Evolutionary conservation across 2,329 filamentous ascomycete genomes (phyloP), one percentile per base, ranked within the genome.

Genomic region (Nannizziopsis barbatae): DNA sequence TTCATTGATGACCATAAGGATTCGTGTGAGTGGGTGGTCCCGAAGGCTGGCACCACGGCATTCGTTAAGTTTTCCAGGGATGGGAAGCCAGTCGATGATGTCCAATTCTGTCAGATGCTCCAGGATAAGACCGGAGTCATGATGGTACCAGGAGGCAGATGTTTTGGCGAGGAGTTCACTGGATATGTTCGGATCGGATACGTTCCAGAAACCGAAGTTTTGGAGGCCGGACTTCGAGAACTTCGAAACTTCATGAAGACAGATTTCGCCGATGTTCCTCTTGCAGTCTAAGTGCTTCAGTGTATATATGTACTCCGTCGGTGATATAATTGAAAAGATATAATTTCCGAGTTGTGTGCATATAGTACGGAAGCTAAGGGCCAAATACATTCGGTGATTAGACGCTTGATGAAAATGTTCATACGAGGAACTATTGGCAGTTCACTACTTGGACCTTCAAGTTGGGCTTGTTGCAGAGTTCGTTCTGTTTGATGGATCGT

Each of bases 141-240:
- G 71, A 72, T 92, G 51, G 71, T 86, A 9, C 86, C 87, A 0
- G 87, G 84, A 0, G 78, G 78, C 42, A 74, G 71, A 41, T 86
- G 83, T 57, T 93, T 94, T 63, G 87, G 86, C 7, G 60, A 73
- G 33, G 81, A 86, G 40, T 89, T 85, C 58, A 72, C 75, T 55
- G 86, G 86, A 2, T 89, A 79, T 64, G 81, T 93, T 18, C 73
- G 87, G 52, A 75, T 93, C 52, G 86, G 86, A 0, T 93, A 83
- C 65, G 84, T 82, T 1, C 81, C 79, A 57, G 75, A 83, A 57
- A 88, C 84, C 0, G 73, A 79, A 12, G 74, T 85, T 17, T 59
- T 93, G 45, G 70, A 76, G 57, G 74, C 80, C 54, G 86, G 77
- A 0, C 60, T 93, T 57, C 72, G 76, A 55, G 71, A 71, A 50